Percentiles rank a stretch among this genome's conserved stretches.
Conservation (phyloP, 208 protist genomes). For the Tritrichomonas musculus region DNA sequence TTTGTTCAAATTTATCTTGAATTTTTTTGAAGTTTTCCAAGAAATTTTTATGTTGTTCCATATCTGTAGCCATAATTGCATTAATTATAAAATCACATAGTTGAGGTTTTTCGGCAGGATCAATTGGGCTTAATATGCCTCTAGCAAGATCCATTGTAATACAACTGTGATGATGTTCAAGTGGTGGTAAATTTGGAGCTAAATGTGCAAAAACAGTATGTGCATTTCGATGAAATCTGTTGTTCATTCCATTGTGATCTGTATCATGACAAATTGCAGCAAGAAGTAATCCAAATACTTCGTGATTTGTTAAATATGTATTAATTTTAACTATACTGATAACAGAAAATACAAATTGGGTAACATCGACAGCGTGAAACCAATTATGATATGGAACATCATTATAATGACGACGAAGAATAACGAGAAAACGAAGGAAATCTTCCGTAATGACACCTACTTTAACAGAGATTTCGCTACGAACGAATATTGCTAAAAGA, state of each 20-base stretch:
- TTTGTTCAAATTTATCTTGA: neutral
- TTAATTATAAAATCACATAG: neutral
- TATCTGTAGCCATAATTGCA: slow-evolving; percentile 10
- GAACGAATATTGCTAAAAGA: too few relatives aligned
- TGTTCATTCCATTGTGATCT: slow-evolving; percentile 88
- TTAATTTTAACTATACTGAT: neutral
- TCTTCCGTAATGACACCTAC: too few relatives aligned
- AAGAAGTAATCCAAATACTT: slow-evolving; percentile 71
- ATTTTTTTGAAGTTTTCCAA: slow-evolving; percentile 1
- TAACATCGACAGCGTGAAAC: neutral
- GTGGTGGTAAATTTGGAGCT: slow-evolving; percentile 56
- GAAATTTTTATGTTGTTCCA: neutral
- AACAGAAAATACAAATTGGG: neutral
- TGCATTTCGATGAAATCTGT: slow-evolving; percentile 80
- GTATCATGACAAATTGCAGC: slow-evolving; percentile 83
- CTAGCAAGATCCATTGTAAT: slow-evolving; percentile 38
- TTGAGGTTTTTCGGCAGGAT: neutral
- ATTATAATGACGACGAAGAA: neutral
- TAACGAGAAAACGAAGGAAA: too few relatives aligned
- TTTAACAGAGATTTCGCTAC: too few relatives aligned
- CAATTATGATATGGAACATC: neutral
- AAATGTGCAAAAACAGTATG: slow-evolving; percentile 66
- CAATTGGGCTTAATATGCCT: neutral
- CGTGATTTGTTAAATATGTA: slow-evolving; percentile 42
- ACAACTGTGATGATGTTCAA: slow-evolving; percentile 58